Conservation (phyloP, 108 stramenopile genomes). For the Nannochloropsis gaditana region DNA sequence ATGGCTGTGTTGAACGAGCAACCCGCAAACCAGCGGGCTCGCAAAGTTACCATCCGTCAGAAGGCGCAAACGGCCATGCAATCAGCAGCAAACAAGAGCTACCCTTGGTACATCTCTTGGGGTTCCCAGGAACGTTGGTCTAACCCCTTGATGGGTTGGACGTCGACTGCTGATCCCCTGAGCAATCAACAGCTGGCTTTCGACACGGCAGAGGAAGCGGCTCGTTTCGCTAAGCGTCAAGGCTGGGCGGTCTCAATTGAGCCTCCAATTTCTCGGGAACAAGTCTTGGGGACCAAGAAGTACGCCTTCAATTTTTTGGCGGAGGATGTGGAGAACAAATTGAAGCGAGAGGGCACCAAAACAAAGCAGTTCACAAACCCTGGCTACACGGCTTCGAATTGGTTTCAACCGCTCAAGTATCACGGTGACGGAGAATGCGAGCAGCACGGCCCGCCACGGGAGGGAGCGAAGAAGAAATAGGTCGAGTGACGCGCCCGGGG, state of each 20-base stretch:
- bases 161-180: constrained; percentile 78
- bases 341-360: constrained; percentile 32
- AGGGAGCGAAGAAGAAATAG: background rate
- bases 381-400: constrained; percentile 29
- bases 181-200: constrained; percentile 64
- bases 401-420: constrained; percentile 34
- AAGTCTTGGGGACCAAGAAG: constrained; percentile 25
- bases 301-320: constrained; percentile 47
- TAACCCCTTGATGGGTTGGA: constrained; percentile 96
- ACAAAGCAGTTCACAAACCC: constrained; percentile 23
- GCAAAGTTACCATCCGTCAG: constrained; percentile 41
- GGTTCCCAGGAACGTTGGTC: constrained; percentile 50
- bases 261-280: constrained; percentile 27
- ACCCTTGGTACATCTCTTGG: constrained; percentile 39
- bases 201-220: constrained; percentile 74
- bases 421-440: constrained; percentile 33
- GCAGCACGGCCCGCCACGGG: constrained; percentile 29
- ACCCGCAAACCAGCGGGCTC: constrained; percentile 28
- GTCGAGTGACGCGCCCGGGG: too few relatives aligned
- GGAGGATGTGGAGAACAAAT: constrained; percentile 27
- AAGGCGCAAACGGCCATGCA: constrained; percentile 32
- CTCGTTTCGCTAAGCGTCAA: constrained; percentile 77
- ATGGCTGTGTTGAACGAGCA: constrained; percentile 31
- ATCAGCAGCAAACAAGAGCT: background rate
- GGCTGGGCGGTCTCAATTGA: constrained; percentile 70